Base-by-base conservation (phyloP, 345 rosid species). In the Citrus maxima region DNA sequence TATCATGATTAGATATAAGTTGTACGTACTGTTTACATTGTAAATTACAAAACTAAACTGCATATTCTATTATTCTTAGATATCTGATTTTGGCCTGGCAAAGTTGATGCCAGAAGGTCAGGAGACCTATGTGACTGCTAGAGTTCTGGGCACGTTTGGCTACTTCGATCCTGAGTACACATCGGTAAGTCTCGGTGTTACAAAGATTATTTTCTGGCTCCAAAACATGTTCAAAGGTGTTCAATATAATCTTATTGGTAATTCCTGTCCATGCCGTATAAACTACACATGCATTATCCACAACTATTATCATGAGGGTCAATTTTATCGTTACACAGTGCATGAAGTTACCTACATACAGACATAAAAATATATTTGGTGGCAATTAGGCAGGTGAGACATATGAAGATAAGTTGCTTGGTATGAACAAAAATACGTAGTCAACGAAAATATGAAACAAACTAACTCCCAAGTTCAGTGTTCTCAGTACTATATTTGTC, bases 141-240 rank as follows among this genome's bases (percentile, higher is more conserved):
- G 93, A 83, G 96, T 95, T 87, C 93, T 95, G 5, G 99, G 99
- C 73, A 95, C 99, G 32, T 95, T 95, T 64, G 99, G 99, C 85
- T 95, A 95, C 79, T 95, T 95, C 16, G 99, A 95, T 75, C 98
- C 99, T 28, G 98, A 95, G 82, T 95, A 95, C 73, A 93, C 99
- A 80, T 92, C 98, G 77, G 99, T 95, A 88, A 13, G 85, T 66
- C 72, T 67, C 3, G 75, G 38, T 54, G 4, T 54, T 40, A 49
- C 12, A 49, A 22, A 13, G 3, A 79, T 62, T 66, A 63, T n/a
- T 60, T 66, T 19, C 63, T 51, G 16, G 10, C 46, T 49, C 25
- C 42, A 19, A 37, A 55, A 2, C 67, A 66, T 24, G 51, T 35
- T 58, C 13, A 49, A 74, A 2, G 59, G 70, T 24, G n/a, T 60